phyloP scores from a whole-genome alignment of 306 rosid species.

The Glycine soja region DNA sequence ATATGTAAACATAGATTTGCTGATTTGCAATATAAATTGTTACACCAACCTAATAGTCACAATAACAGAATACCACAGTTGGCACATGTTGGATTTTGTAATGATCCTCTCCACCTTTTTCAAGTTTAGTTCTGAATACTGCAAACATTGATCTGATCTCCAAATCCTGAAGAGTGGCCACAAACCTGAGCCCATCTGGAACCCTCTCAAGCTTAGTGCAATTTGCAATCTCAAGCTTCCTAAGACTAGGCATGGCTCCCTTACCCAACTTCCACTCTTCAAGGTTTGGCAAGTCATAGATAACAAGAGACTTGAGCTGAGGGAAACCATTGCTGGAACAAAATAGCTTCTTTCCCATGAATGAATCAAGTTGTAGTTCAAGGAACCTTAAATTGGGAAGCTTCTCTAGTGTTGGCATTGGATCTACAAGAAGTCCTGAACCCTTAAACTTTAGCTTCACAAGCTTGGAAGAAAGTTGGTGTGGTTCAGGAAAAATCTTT shows the following conservation, averaged over 20 bases:
- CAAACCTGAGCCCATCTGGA: conserved; percentile 59
- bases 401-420: conserved; percentile 54
- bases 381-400: conserved; percentile 58
- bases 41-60: conserved; percentile 50
- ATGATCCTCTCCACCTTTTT: conserved; percentile 59
- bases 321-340: conserved; percentile 54
- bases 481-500: conserved; percentile 40
- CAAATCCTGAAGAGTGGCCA: conserved; percentile 50
- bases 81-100: conserved; percentile 61
- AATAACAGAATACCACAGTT: conserved; percentile 41
- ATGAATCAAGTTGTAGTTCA: conserved; percentile 46
- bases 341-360: conserved; percentile 43
- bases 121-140: conserved; percentile 49
- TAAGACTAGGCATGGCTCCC: conserved; percentile 56
- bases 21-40: background rate
- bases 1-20: background rate
- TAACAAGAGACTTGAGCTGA: conserved; percentile 47
- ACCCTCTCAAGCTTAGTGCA: conserved; percentile 46
- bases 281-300: conserved; percentile 23
- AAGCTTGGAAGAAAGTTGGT: conserved; percentile 47
- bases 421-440: conserved; percentile 44
- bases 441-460: conserved; percentile 47
- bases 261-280: conserved; percentile 61
- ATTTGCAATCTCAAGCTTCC: conserved; percentile 41
- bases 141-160: conserved; percentile 49